Conservation (phyloP, 2,329 filamentous ascomycete genomes). For the Pseudogymnoascus sp. region DNA sequence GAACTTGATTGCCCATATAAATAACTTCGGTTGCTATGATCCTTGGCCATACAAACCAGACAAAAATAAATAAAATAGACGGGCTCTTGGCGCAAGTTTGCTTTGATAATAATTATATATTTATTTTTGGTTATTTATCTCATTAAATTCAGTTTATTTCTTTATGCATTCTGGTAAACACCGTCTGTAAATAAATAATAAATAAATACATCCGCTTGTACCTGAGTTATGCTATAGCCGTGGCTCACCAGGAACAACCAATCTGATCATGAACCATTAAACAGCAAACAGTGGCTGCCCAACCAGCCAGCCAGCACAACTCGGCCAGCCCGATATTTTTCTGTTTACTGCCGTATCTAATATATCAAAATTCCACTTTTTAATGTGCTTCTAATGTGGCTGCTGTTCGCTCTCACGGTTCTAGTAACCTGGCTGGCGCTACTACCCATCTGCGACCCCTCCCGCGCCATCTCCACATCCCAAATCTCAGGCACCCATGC, state of each 20-base stretch:
- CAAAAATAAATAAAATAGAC: not conserved
- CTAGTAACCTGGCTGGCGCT: not conserved
- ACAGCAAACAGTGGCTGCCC: not conserved
- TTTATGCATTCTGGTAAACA: not conserved
- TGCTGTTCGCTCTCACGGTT: not conserved
- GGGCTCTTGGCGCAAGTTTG: not conserved
- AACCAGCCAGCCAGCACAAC: not conserved
- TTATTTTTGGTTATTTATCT: not conserved
- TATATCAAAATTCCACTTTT: not conserved
- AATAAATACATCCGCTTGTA: not conserved
- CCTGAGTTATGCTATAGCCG: not conserved
- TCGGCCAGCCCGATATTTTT: not conserved
- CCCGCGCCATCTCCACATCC: not conserved
- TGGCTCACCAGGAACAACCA: not conserved
- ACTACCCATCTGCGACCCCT: not conserved
- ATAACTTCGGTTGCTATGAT: not conserved
- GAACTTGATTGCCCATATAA: slow-evolving; percentile 6
- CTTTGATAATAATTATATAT: not conserved
- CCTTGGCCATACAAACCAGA: not conserved
- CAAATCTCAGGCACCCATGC: slow-evolving; percentile 9
- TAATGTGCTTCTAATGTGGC: not conserved
- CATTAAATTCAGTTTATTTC: not conserved
- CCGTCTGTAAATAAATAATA: not conserved
- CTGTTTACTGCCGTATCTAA: not conserved
- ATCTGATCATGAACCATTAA: not conserved